These are phyloP conservation scores for Saprolegnia diclina DNA, from an alignment of 352 stramenopile species.

Conservation along the genomic window DNA sequence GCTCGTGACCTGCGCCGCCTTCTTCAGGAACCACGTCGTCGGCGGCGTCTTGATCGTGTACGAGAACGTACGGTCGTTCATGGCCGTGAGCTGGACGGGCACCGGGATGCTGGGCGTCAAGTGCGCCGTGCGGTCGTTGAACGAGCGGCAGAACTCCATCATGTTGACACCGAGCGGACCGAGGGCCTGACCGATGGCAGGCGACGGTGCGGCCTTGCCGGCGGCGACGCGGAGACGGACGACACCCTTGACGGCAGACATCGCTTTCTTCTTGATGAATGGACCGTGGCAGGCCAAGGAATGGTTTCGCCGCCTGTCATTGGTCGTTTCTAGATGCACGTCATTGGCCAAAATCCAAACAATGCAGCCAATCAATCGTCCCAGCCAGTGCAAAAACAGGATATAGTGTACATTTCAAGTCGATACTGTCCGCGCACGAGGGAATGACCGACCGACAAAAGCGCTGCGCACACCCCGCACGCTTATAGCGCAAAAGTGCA, in stretches of 20 bases:
- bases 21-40: conserved; percentile 92
- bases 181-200: conserved; percentile 86
- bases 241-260: conserved; percentile 62
- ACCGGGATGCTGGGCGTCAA: conserved; percentile 90
- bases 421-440: neutral
- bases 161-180: conserved; percentile 99
- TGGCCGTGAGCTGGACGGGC: conserved; percentile 90
- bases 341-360: conserved; percentile 13
- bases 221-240: conserved; percentile 81
- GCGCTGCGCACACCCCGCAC: too few species aligned
- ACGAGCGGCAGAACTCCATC: conserved; percentile 99
- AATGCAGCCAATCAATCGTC: conserved; percentile 14
- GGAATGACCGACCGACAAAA: too few species aligned
- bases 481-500: too few species aligned
- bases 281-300: conserved; percentile 1
- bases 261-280: conserved; percentile 27
- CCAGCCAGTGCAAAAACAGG: neutral
- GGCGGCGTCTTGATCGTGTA: conserved; percentile 95
- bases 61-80: conserved; percentile 93
- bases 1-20: conserved; percentile 78
- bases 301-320: neutral
- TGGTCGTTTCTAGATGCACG: neutral
- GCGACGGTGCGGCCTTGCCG: conserved; percentile 80
- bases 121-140: conserved; percentile 94
- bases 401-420: neutral